Evolutionary conservation across 2,329 filamentous ascomycete genomes (phyloP).

Genomic region (Pseudogymnoascus sp.): DNA sequence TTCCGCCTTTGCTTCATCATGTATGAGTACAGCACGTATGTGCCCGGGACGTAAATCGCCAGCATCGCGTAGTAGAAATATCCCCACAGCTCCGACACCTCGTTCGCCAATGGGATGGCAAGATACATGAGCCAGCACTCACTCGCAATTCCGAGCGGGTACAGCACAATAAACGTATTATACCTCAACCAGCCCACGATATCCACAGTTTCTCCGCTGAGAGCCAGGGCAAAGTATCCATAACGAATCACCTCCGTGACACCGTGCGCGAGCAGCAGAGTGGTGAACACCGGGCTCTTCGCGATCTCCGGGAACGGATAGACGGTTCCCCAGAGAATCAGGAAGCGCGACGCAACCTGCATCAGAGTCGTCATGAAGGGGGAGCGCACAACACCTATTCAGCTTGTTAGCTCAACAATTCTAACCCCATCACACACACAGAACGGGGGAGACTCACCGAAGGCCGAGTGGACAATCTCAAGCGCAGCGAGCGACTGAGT

Average conservation of each 20-base stretch:
- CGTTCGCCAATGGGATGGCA: slow-evolving; percentile 52
- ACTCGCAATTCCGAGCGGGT: slow-evolving; percentile 82
- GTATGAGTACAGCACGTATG: slow-evolving; percentile 82
- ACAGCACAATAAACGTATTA: slow-evolving; percentile 88
- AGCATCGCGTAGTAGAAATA: slow-evolving; percentile 58
- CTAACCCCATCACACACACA: not conserved
- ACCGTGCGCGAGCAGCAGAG: slow-evolving; percentile 81
- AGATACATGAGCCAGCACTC: slow-evolving; percentile 75
- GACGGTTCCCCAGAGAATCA: slow-evolving; percentile 83
- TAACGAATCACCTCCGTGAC: slow-evolving; percentile 91
- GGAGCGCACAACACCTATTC: slow-evolving; percentile 70
- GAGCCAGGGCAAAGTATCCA: slow-evolving; percentile 74
- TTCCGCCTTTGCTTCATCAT: slow-evolving; percentile 89
- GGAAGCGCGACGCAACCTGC: slow-evolving; percentile 80
- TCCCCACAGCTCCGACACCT: slow-evolving; percentile 42
- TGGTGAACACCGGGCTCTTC: slow-evolving; percentile 54
- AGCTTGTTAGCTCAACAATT: slow-evolving; percentile 14
- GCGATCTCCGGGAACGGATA: slow-evolving; percentile 63
- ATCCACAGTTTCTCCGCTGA: slow-evolving; percentile 53
- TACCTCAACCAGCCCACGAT: slow-evolving; percentile 75
- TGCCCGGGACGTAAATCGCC: slow-evolving; percentile 66
- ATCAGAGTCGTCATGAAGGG: slow-evolving; percentile 78
- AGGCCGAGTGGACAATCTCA: slow-evolving; percentile 73
- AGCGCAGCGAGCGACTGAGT: slow-evolving; percentile 77
- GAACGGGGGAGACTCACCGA: slow-evolving; percentile 48